Conservation (phyloP, 805 yeast genomes). For the Candida argentea region DNA sequence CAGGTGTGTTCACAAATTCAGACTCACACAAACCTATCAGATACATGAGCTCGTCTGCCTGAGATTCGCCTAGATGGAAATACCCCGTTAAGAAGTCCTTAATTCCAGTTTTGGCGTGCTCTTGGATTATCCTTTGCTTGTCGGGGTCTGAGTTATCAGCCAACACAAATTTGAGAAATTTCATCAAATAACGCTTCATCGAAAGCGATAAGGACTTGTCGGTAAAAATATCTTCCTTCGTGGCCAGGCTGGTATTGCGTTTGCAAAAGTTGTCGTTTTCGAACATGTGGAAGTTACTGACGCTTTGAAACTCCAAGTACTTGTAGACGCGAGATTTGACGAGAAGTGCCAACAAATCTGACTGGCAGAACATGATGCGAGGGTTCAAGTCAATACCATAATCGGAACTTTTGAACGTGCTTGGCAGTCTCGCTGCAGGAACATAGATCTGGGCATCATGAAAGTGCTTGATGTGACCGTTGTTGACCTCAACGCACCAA, state of each 20-base stretch:
- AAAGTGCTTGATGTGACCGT: constrained; percentile 33
- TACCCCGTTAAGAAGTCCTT: constrained; percentile 47
- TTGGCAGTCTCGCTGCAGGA: constrained; percentile 44
- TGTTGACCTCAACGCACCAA: constrained; percentile 73
- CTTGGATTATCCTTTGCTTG: constrained; percentile 46
- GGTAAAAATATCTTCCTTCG: constrained; percentile 90
- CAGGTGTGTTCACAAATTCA: constrained; percentile 51
- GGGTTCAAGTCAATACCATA: constrained; percentile 88
- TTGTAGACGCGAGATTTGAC: constrained; percentile 81
- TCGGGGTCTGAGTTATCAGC: constrained; percentile 48
- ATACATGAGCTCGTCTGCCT: constrained; percentile 72
- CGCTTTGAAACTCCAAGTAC: constrained; percentile 85
- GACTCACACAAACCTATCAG: constrained; percentile 75
- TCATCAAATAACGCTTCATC: constrained; percentile 82
- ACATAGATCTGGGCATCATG: constrained; percentile 73
- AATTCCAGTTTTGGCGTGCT: constrained; percentile 47
- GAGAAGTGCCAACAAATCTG: constrained; percentile 73
- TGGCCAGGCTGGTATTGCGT: constrained; percentile 55
- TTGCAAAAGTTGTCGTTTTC: constrained; percentile 81
- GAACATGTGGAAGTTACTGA: constrained; percentile 85
- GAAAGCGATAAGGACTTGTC: constrained; percentile 67
- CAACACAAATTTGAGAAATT: constrained; percentile 78
- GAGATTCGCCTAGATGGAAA: constrained; percentile 65
- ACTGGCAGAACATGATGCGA: constrained; percentile 76
- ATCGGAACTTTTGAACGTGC: constrained; percentile 49